Percentiles rank a stretch among this genome's conserved stretches.
Evolutionary conservation across 495 filamentous ascomycete species (phyloP).

Genomic region (Parachaetomium inaequale): DNA sequence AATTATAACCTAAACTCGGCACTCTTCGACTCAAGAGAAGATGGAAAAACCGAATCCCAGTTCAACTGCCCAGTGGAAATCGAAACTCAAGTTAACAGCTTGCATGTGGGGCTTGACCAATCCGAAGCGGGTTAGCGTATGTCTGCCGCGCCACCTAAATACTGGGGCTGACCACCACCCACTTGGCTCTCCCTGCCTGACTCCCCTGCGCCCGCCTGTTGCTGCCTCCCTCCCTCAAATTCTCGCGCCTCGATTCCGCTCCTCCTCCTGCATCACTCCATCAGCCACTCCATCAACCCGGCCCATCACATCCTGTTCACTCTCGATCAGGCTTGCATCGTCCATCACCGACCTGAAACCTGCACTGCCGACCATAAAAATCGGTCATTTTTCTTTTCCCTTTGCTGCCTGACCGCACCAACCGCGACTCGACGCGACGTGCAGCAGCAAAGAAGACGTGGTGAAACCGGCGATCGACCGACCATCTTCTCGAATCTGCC

Average conservation of each 20-base stretch:
- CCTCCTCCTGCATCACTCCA: slow-evolving; percentile 19
- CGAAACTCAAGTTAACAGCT: no score
- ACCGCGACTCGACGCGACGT: slow-evolving; percentile 24
- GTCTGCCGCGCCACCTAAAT: slow-evolving; percentile 12
- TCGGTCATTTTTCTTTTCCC: neutral
- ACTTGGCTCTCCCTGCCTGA: slow-evolving; percentile 19
- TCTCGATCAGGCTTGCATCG: slow-evolving; percentile 39
- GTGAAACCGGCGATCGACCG: slow-evolving; percentile 1
- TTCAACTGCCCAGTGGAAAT: no score
- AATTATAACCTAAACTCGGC: no score
- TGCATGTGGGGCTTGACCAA: neutral
- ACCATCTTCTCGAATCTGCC: slow-evolving; percentile 14
- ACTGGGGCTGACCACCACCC: slow-evolving; percentile 18
- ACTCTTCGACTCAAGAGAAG: no score
- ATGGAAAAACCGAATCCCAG: no score
- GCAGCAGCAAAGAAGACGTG: slow-evolving; percentile 8
- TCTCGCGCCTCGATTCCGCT: slow-evolving; percentile 27
- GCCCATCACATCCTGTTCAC: slow-evolving; percentile 26
- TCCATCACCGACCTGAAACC: slow-evolving; percentile 36
- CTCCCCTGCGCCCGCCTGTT: slow-evolving; percentile 18
- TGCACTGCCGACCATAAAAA: slow-evolving; percentile 2
- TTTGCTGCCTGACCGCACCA: slow-evolving; percentile 10
- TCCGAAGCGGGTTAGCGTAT: slow-evolving; percentile 10
- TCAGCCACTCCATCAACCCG: slow-evolving; percentile 19
- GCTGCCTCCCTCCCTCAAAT: slow-evolving; percentile 17